A percentile compares a stretch with the other conserved stretches of the same genome.
These are phyloP conservation scores for Pythium chondricola DNA, from an alignment of 352 stramenopile species.

Conservation along the genomic window DNA sequence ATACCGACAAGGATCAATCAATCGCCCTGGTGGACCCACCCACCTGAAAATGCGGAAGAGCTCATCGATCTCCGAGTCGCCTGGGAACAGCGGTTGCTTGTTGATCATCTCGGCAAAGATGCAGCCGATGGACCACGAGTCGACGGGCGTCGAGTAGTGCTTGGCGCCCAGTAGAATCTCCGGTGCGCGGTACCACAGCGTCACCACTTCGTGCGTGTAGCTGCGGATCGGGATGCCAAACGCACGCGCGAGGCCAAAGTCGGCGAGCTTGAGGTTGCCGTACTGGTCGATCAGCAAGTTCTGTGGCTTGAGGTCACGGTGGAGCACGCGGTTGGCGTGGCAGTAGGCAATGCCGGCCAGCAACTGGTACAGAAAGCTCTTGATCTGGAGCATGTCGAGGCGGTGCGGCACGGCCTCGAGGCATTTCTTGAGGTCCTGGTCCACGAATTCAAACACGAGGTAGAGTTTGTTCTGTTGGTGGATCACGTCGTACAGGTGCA, in stretches of 20 bases:
- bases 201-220: constrained; percentile 95
- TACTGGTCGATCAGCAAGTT: constrained; percentile 91
- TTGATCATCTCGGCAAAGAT: constrained; percentile 95
- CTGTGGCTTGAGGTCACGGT: constrained; percentile 97
- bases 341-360: constrained; percentile 89
- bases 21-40: constrained; percentile 5
- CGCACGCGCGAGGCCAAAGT: constrained; percentile 90
- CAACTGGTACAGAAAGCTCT: constrained; percentile 81
- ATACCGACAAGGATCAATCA: constrained; percentile 1
- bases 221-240: constrained; percentile 82
- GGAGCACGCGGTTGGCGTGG: constrained; percentile 94
- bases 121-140: constrained; percentile 91
- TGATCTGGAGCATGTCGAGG: constrained; percentile 76
- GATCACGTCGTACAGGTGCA: constrained; percentile 82
- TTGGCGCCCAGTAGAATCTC: constrained; percentile 93
- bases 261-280: constrained; percentile 87
- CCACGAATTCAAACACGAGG: constrained; percentile 83
- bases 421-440: constrained; percentile 85
- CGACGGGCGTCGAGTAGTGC: constrained; percentile 91
- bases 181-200: constrained; percentile 93
- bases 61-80: constrained; percentile 98
- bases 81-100: constrained; percentile 84
- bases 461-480: constrained; percentile 87
- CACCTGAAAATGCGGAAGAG: constrained; percentile 97
- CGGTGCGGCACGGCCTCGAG: constrained; percentile 91